Conservation (phyloP, 2,329 filamentous ascomycete genomes). For the Colletotrichum australisinense region DNA sequence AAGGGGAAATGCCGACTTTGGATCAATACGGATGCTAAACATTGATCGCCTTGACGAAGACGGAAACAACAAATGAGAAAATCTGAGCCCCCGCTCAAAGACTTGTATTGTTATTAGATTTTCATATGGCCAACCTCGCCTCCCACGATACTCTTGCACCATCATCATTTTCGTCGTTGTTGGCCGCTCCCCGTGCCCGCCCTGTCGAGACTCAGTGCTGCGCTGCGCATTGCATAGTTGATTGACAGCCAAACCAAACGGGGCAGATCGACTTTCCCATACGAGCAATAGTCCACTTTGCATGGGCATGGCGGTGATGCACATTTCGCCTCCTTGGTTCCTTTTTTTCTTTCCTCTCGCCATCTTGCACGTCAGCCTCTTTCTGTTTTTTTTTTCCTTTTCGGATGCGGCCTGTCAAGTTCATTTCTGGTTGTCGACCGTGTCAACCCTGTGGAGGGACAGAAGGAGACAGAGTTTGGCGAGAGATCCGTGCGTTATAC, state of each 20-base stretch:
- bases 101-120: conserved; percentile 11
- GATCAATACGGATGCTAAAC: too few species aligned
- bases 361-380: neutral
- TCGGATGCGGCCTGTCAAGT: conserved; percentile 3
- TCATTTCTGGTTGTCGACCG: conserved; percentile 11
- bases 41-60: conserved; percentile 6
- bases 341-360: neutral
- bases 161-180: conserved; percentile 22
- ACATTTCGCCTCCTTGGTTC: conserved; percentile 1
- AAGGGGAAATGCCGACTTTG: neutral
- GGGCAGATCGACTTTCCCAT: conserved; percentile 20
- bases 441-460: conserved; percentile 17
- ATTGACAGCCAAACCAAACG: conserved; percentile 13
- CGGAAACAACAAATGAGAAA: conserved; percentile 3
- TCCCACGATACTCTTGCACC: conserved; percentile 3
- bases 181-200: conserved; percentile 8
- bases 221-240: conserved; percentile 12
- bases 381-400: neutral
- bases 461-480: conserved; percentile 12
- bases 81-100: conserved; percentile 4
- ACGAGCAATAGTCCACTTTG: neutral
- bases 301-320: neutral
- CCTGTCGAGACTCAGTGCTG: neutral
- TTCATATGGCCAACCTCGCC: conserved; percentile 18
- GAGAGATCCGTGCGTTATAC: conserved; percentile 20